Evolutionary conservation across 495 filamentous ascomycete genomes (phyloP).

Genomic region (Talaromyces proteolyticus): DNA sequence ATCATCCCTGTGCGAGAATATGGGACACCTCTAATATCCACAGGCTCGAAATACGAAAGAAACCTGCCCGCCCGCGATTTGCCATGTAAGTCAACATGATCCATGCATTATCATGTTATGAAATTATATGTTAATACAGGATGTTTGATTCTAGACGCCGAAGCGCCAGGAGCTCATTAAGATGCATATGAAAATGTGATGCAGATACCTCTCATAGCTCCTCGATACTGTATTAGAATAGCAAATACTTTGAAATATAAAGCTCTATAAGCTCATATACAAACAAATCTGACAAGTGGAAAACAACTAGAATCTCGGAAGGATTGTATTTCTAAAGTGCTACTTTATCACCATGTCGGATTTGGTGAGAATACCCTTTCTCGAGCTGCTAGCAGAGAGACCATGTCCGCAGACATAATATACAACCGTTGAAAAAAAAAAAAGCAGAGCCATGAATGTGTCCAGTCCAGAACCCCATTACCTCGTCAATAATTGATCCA

Average conservation of each 20-base stretch:
- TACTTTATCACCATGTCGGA: not conserved
- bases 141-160: conserved; percentile 8
- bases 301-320: not conserved
- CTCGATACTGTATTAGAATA: not conserved
- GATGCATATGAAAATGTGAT: not conserved
- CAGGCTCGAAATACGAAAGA: conserved; percentile 94
- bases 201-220: not conserved
- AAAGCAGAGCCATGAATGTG: conserved; percentile 73
- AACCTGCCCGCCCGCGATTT: conserved; percentile 77
- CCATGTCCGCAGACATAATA: conserved; percentile 79
- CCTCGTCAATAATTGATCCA: conserved; percentile 70
- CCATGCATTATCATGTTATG: no score
- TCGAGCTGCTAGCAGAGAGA: conserved; percentile 31
- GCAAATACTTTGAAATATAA: no score
- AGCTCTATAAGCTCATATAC: no score
- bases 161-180: conserved; percentile 11
- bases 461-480: conserved; percentile 84
- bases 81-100: conserved; percentile 59
- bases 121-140: no score
- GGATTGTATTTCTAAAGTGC: not conserved
- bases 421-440: conserved; percentile 73
- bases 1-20: no score
- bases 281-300: no score
- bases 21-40: no score
- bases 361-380: conserved; percentile 20